A percentile compares a stretch with the other conserved stretches of the same genome.
These are phyloP conservation scores for Lactarius vividus DNA, from an alignment of 768 basidiomycete genomes.

Conservation along the genomic window DNA sequence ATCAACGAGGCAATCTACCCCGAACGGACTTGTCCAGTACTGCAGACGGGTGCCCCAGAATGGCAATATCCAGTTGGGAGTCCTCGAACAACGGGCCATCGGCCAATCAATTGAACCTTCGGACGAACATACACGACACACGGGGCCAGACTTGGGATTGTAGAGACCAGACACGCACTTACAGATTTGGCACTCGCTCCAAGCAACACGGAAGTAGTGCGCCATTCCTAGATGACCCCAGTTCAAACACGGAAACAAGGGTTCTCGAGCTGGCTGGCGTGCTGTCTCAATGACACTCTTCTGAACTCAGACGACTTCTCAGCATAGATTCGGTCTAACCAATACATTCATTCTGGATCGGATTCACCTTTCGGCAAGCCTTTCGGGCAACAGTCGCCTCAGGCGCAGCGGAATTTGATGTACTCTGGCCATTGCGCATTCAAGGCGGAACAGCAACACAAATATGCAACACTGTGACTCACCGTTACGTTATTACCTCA, in stretches of 20 bases:
- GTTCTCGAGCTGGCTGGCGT: neutral
- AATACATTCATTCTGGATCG: conserved; percentile 11
- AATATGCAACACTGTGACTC: conserved; percentile 7
- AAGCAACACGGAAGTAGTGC: neutral
- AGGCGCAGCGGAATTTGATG: conserved; percentile 5
- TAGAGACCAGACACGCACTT: neutral
- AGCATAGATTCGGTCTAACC: conserved; percentile 1
- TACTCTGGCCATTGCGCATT: neutral
- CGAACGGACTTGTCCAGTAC: conserved; percentile 5
- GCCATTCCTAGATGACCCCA: conserved; percentile 10
- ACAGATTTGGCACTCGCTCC: neutral
- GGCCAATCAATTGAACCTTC: neutral
- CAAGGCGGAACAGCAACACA: neutral
- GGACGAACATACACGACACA: neutral
- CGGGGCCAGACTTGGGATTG: neutral
- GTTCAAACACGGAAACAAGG: conserved; percentile 15
- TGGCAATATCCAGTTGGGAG: conserved; percentile 5
- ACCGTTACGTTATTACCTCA: neutral
- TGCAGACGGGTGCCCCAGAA: neutral
- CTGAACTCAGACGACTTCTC: conserved; percentile 4
- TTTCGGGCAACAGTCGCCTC: conserved; percentile 3
- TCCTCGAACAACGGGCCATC: conserved; percentile 1
- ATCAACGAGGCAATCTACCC: conserved; percentile 8
- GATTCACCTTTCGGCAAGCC: conserved; percentile 1
- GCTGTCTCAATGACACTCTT: neutral